Evolutionary conservation across 23 red algal species (phyloP).

Genomic region (Gracilaria gracilis): DNA sequence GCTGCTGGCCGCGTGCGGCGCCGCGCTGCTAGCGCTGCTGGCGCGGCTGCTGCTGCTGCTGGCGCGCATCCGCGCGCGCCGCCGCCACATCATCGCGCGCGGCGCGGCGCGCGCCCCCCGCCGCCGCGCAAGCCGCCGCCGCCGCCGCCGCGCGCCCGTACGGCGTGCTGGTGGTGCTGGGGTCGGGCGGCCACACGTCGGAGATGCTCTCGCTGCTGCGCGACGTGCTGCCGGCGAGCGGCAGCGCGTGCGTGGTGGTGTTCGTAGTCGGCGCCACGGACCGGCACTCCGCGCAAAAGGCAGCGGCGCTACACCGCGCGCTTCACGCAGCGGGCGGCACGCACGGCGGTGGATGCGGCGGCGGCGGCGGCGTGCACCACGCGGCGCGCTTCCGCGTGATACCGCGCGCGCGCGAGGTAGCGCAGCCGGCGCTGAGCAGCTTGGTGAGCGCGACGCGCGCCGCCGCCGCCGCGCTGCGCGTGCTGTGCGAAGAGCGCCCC

Average conservation of each 20-base stretch:
- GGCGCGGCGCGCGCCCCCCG: neutral
- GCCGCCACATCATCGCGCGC: neutral
- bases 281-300: slow-evolving; percentile 36
- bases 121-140: neutral
- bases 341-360: neutral
- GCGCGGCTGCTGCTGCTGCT: neutral
- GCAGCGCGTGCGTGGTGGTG: slow-evolving; percentile 23
- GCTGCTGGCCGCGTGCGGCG: too few relatives aligned
- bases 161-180: slow-evolving; percentile 72
- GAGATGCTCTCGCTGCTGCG: slow-evolving; percentile 82
- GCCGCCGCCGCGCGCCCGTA: neutral
- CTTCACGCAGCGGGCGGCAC: neutral
- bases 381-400: slow-evolving; percentile 13
- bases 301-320: neutral
- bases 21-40: neutral
- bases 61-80: neutral
- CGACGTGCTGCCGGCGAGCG: neutral
- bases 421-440: slow-evolving; percentile 38
- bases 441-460: slow-evolving; percentile 41
- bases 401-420: slow-evolving; percentile 83
- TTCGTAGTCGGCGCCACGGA: slow-evolving; percentile 41
- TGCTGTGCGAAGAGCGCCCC: neutral
- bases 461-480: slow-evolving; percentile 11
- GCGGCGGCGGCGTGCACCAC: too few relatives aligned
- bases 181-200: slow-evolving; percentile 93